These are phyloP conservation scores for Cordyceps javanica DNA, from an alignment of 2,329 filamentous ascomycete species.

Conservation along the genomic window DNA sequence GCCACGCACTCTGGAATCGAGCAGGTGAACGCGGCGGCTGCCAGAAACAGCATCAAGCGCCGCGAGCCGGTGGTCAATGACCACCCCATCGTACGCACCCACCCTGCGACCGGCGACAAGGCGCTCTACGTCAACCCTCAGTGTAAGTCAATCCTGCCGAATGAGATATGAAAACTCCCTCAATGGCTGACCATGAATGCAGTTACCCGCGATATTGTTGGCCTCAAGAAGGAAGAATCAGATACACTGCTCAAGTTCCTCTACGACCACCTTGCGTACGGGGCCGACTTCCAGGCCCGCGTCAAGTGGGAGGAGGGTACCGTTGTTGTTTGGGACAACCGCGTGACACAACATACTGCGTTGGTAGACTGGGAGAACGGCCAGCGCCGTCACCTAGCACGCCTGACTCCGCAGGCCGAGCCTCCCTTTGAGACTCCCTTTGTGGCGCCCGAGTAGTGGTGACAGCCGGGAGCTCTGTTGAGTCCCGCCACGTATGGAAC, in stretches of 20 bases:
- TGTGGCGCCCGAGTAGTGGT: slow-evolving; percentile 6
- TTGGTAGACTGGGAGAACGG: slow-evolving; percentile 71
- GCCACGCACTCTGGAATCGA: slow-evolving; percentile 72
- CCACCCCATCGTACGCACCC: slow-evolving; percentile 69
- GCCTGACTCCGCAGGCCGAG: slow-evolving; percentile 74
- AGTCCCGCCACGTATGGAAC: neutral
- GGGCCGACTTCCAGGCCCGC: slow-evolving; percentile 57
- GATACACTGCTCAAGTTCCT: slow-evolving; percentile 64
- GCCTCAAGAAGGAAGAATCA: slow-evolving; percentile 74
- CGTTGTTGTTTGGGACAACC: slow-evolving; percentile 77
- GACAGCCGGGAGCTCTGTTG: neutral
- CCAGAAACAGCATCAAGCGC: slow-evolving; percentile 60
- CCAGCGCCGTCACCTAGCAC: slow-evolving; percentile 64
- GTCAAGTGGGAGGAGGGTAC: slow-evolving; percentile 68
- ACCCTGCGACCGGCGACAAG: slow-evolving; percentile 73
- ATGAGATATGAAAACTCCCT: neutral
- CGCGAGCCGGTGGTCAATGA: slow-evolving; percentile 60
- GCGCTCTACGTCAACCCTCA: slow-evolving; percentile 72
- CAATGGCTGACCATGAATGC: neutral
- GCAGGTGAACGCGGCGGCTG: slow-evolving; percentile 59
- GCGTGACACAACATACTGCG: slow-evolving; percentile 67
- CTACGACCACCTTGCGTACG: slow-evolving; percentile 38
- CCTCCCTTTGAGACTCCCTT: slow-evolving; percentile 13
- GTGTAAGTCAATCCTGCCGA: slow-evolving; percentile 43
- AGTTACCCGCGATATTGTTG: slow-evolving; percentile 71